Base-by-base conservation (phyloP, 140 eudicot species). In the Bidens hawaiensis region DNA sequence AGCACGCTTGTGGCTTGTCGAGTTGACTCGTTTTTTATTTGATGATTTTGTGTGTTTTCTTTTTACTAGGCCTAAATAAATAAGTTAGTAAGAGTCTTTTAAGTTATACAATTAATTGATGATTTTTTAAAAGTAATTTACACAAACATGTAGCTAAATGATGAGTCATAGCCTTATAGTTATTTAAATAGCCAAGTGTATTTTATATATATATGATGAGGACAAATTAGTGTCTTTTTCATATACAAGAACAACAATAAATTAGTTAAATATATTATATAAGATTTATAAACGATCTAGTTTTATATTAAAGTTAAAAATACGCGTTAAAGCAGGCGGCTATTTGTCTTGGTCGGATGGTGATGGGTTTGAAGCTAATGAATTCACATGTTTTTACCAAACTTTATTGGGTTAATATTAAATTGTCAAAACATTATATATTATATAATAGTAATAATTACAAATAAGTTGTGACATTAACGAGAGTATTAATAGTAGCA, bases 271-370 rank as follows among this genome's bases (percentile, higher is more conserved):
- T 22, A 33, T 14, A 41, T n/a, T 41, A 40, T 4, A 22, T 55
- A 55, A 27, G 14, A 27, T 55, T n/a, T 5, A 21, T 22, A 24
- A 50, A 7, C 50, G 49, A 50, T 34, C 12, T 24, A 24, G 24
- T 51, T 21, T 11, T 6, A 30, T 19, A 49, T 17, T 17, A 23
- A 41, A 21, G 71, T 65, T 33, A 25, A 24, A 14, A 38, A 54
- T 11, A 16, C 63, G 72, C 64, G 64, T 67, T 36, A 33, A 57
- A 58, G 19, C 9, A 16, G 40, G 59, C 45, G 67, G 67, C 67
- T 28, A 58, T 19, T 42, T 11, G 31, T 27, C 14, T 18, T 69
- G 59, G 75, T 69, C 60, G 18, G 58, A 56, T 30, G n/a, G n/a
- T n/a, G 74, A 54, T 26, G 5, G 21, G 50, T 23, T 24, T 24